Conservation (phyloP, 805 yeast genomes). For the Kazachstania psychrophila region DNA sequence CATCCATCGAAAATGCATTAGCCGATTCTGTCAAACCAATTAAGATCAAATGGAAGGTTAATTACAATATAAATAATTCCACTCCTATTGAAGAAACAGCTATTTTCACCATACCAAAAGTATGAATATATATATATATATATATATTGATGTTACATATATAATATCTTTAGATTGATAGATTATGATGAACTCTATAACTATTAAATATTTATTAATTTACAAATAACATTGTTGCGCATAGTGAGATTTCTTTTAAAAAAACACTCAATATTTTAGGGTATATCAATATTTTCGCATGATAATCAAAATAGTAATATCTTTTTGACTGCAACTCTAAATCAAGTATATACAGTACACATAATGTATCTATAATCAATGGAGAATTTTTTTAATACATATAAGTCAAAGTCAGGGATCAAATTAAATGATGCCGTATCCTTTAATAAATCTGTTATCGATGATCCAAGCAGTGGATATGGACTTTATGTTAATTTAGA, state of each 20-base stretch:
- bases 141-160: too few species aligned
- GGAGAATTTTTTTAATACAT: background rate
- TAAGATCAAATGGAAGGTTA: slow-evolving; percentile 68
- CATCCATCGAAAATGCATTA: slow-evolving; percentile 24
- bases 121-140: slow-evolving; percentile 6
- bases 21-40: slow-evolving; percentile 32
- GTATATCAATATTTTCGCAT: too few species aligned
- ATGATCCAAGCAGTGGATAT: slow-evolving; percentile 29
- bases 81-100: slow-evolving; percentile 44
- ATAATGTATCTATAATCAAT: background rate
- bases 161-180: too few species aligned
- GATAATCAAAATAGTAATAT: too few species aligned
- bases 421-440: background rate
- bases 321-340: too few species aligned
- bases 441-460: slow-evolving; percentile 1
- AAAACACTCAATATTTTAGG: too few species aligned
- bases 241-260: too few species aligned
- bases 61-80: slow-evolving; percentile 41
- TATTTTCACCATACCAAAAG: slow-evolving; percentile 32
- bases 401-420: background rate
- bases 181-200: too few species aligned
- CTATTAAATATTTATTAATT: too few species aligned
- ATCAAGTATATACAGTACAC: too few species aligned
- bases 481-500: slow-evolving; percentile 16
- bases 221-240: too few species aligned